Evolutionary conservation across 352 stramenopile species (phyloP).

Genomic region (Pythium brassicae): DNA sequence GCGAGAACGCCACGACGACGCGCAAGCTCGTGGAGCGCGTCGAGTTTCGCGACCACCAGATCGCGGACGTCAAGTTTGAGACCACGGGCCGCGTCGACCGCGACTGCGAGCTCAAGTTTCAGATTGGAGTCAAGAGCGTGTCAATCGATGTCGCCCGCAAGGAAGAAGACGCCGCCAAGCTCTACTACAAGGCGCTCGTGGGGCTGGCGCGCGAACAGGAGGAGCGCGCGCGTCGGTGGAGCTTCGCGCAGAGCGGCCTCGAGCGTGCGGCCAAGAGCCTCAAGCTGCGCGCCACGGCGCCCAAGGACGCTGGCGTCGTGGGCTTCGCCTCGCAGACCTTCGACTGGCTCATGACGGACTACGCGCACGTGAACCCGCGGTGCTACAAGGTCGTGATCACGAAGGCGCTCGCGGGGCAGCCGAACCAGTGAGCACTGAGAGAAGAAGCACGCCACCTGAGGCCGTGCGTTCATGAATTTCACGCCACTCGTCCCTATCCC

Average conservation of each 20-base stretch:
- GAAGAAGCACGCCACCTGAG: too few species aligned
- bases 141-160: slow-evolving; percentile 51
- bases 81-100: slow-evolving; percentile 51
- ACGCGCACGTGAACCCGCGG: slow-evolving; percentile 23
- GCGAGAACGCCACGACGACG: slow-evolving; percentile 39
- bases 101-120: slow-evolving; percentile 66
- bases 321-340: slow-evolving; percentile 23
- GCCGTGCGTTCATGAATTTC: neutral
- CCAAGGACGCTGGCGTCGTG: slow-evolving; percentile 4
- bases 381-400: slow-evolving; percentile 30
- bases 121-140: slow-evolving; percentile 29
- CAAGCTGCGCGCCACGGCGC: slow-evolving; percentile 15
- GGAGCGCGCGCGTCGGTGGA: slow-evolving; percentile 25
- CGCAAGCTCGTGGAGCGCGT: slow-evolving; percentile 39
- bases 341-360: slow-evolving; percentile 27
- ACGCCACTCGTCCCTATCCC: too few species aligned
- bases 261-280: slow-evolving; percentile 24
- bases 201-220: slow-evolving; percentile 37
- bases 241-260: slow-evolving; percentile 27
- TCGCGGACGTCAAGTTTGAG: slow-evolving; percentile 39
- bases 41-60: slow-evolving; percentile 30
- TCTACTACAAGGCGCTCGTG: slow-evolving; percentile 47
- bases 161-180: slow-evolving; percentile 37
- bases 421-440: neutral
- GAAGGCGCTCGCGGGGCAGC: neutral